Base-by-base conservation (phyloP, 495 filamentous ascomycete species). In the Xylaria longipes region DNA sequence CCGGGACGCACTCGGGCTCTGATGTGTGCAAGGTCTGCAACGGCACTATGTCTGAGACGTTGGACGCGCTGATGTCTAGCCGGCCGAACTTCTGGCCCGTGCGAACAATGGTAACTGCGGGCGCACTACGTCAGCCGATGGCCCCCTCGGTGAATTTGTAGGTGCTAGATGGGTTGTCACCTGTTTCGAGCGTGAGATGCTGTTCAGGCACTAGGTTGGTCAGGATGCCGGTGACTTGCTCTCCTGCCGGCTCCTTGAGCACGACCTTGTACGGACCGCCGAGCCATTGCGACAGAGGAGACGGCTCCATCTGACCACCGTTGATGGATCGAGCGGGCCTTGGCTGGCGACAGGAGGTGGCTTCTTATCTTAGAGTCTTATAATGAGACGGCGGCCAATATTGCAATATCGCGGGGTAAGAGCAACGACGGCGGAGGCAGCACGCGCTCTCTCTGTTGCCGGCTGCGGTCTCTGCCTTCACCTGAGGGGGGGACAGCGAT, bases 121-220 rank as follows among this genome's bases (percentile, higher is more conserved):
- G 43, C 60, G 48, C 37, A 56, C 43, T 57, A 41, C 29, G 60
- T 74, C 65, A 75, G 70, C 58, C 37, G 27, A 56, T 31, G 5
- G 12, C 5, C 27, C 52, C 9, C 12, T 56, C 2, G 1, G 35
- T 15, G n/a, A 8, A 29, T 29, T n/a, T 7, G 17, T 1, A 17
- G 60, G 45, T 17, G 37, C 25, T 14, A 2, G 35, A 29, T 29
- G 15, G 7, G 29, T 33, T 74, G 87, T 71, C 84, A 96, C 95
- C 95, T 86, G 97, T 88, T 62, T 86, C 86, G 29, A 99, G 86
- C 29, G 90, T 90, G 73, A 99, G 84, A 52, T 89, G 89, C 71
- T 91, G 87, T 7, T 92, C 92, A 60, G 91, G 87, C 31, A 85
- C 82, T 41, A 98, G 89, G 73, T 89, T 84, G 58, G 87, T 88